These are phyloP conservation scores for Brettanomyces sp. DNA, from an alignment of 805 yeast genomes.

Conservation along the genomic window DNA sequence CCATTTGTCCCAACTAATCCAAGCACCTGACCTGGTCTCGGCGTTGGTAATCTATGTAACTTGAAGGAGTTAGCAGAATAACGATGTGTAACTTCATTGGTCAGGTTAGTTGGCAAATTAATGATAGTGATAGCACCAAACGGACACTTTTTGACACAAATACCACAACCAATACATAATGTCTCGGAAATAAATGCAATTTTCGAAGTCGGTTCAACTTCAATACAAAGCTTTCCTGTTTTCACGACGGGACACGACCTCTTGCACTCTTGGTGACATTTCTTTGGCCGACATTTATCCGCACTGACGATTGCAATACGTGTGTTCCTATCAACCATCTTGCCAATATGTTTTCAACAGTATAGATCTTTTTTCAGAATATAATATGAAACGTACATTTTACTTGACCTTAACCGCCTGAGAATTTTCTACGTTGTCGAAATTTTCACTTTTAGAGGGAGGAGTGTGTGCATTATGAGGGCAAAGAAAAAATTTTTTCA, in stretches of 20 bases:
- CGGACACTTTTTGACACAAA: constrained; percentile 97
- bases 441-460: too few relatives aligned
- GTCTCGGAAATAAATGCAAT: constrained; percentile 92
- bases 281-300: constrained; percentile 96
- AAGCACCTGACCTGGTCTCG: constrained; percentile 97
- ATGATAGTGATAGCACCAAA: constrained; percentile 95
- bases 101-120: constrained; percentile 93
- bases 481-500: too few relatives aligned
- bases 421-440: too few relatives aligned
- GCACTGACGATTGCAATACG: constrained; percentile 95
- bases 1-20: constrained; percentile 99
- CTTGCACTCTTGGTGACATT: constrained; percentile 97
- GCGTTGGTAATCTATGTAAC: constrained; percentile 93
- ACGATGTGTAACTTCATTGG: constrained; percentile 87
- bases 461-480: too few relatives aligned
- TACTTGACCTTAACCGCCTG: too few relatives aligned
- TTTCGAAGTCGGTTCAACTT: constrained; percentile 82
- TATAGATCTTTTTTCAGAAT: too few relatives aligned
- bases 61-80: constrained; percentile 97
- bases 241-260: constrained; percentile 96
- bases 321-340: constrained; percentile 32
- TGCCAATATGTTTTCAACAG: neutral
- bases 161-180: constrained; percentile 98
- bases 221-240: constrained; percentile 96
- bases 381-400: too few relatives aligned